Conservation (phyloP, 2,329 filamentous ascomycete species). For the Graphilbum sp. region DNA sequence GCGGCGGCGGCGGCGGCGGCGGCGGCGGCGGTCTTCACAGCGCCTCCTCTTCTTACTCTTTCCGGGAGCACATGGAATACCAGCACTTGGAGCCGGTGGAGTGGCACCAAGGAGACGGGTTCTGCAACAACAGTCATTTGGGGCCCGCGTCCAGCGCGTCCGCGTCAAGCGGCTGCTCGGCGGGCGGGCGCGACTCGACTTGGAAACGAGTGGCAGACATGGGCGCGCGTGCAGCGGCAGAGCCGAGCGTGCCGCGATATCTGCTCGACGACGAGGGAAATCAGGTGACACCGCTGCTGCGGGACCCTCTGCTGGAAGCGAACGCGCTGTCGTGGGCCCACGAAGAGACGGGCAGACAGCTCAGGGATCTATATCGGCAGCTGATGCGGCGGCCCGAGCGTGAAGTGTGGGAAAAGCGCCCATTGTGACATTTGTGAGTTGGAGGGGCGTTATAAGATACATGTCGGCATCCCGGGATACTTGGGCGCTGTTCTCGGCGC, state of each 20-base stretch:
- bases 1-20: no score
- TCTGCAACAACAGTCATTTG: constrained; percentile 21
- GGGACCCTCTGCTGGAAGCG: constrained; percentile 15
- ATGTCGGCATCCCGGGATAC: no score
- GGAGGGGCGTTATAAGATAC: no score
- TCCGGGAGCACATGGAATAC: constrained; percentile 35
- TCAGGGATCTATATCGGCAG: constrained; percentile 21
- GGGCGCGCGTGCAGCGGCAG: not conserved
- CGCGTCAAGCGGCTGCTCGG: no score
- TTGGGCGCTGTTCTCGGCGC: no score
- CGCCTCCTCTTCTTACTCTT: no score
- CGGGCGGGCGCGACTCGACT: no score
- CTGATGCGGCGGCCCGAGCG: not conserved
- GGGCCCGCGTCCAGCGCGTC: no score
- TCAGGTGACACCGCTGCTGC: constrained; percentile 42
- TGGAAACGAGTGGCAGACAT: no score
- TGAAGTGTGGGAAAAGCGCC: not conserved
- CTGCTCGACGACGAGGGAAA: constrained; percentile 33
- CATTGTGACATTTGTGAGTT: not conserved
- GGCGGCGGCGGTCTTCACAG: no score
- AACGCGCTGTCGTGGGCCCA: constrained; percentile 4
- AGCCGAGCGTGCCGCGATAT: constrained; percentile 23
- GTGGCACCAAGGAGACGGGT: constrained; percentile 46
- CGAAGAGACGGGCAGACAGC: constrained; percentile 14
- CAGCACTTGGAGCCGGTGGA: constrained; percentile 34